Evolutionary conservation across 1,284 basidiomycete genomes (phyloP), one percentile per base, ranked within the genome.

Genomic region (Sparassis latifolia): DNA sequence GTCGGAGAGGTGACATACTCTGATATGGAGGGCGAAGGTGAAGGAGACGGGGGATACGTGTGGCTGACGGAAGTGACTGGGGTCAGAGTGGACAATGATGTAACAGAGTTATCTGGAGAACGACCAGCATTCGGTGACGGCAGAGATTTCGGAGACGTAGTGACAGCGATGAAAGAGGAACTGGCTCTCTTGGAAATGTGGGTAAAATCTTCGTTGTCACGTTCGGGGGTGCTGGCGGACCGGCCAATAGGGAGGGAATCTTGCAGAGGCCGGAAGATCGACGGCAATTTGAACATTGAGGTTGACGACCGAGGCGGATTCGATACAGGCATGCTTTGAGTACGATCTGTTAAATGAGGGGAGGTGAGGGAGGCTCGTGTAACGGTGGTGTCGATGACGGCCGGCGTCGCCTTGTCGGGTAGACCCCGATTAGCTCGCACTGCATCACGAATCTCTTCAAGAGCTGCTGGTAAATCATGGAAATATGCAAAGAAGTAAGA

Each of bases 401-500:
- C 59, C 49, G 75, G 72, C 9, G 73, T 64, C 42, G 70, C 60
- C 33, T 58, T 59, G 27, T 74, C 69, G 5, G 75, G 69, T 28
- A 69, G 53, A 2, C 65, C 70, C 35, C 81, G 79, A 58, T 81
- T 76, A 33, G 74, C 72, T 47, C 79, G 76, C 37, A 95, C 79
- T 6, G 81, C 80, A 52, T 85, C 79, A 37, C 88, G 82, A 52
- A 97, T 92, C 62, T 86, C 80, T 43, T 86, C 82, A 50, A 92
- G 75, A 0, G 92, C 89, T 33, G 69, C 73, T 7, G 84, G 74
- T 44, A 92, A 75, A 66, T 93, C 82, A 56, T 84, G 82, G 67
- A 97, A 95, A 64, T 95, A 96, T 10, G 92, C 91, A 65, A 93
- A 92, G 69, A 92, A 93, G 68, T 96, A 97, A 10, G 91, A 93